Evolutionary conservation across 306 rosid genomes (phyloP), one percentile per base, ranked within the genome.

Genomic region (Pterocarpus macrocarpus): DNA sequence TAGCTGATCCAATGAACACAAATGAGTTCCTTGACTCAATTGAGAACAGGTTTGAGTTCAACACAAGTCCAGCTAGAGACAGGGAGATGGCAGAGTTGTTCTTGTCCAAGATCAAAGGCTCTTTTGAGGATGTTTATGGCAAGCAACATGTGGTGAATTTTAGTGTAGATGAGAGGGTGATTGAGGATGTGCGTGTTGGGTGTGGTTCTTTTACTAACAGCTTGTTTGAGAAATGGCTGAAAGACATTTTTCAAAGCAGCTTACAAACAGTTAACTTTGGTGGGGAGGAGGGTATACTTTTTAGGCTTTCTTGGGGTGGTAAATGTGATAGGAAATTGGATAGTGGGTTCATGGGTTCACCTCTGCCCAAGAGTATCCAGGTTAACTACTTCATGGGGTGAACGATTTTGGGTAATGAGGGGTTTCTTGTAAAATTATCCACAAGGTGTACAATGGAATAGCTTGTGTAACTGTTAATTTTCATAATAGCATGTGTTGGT

Each of bases 201-300:
- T 90, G 88, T 61, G 94, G 90, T 68, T 85, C 35, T 57, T 94
- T 94, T 81, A 78, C 86, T 69, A 87, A 94, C 79, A 81, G 86
- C 49, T 65, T 81, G 88, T 94, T 92, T 88, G 91, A 90, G 72
- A 92, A 94, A 83, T 94, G 98, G 98, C 76, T 86, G 15, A 81
- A 75, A 71, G 90, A 87, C 61, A 89, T 90, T 82, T 90, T 92
- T 58, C 76, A 89, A 84, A 86, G 82, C 52, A 90, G 90, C 62
- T 86, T 92, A 78, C 80, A 84, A 44, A 78, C 77, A 43, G 88
- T 84, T 61, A 90, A 85, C 76, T 79, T 73, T 77, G 89, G 91
- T 73, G 97, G 87, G 84, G 86, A 85, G 57, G 95, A 84, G 76
- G 91, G 91, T 66, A 81, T 86, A 78, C 84, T 62, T 78, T 87